A percentile compares a stretch with the other conserved stretches of the same genome.
These are phyloP conservation scores for Dendrobium officinale DNA, from an alignment of 106 monocot genomes.

Conservation along the genomic window DNA sequence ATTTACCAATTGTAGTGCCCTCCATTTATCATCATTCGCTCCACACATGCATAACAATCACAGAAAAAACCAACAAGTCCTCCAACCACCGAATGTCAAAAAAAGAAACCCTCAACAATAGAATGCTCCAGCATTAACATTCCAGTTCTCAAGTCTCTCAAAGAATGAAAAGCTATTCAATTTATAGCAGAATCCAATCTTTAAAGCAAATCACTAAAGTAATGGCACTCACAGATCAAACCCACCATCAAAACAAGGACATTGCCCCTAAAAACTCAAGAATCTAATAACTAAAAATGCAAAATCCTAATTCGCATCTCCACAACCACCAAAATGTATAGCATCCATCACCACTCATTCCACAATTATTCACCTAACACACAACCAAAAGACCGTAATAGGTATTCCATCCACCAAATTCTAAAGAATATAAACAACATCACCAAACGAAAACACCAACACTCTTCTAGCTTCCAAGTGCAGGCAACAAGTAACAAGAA, in stretches of 20 bases:
- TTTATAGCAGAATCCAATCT: not conserved
- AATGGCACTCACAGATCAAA: not conserved
- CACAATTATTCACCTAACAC: not conserved
- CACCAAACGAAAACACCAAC: not conserved
- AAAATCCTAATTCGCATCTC: not conserved
- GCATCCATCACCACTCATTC: not conserved
- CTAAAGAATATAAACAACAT: not conserved
- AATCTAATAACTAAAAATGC: not conserved
- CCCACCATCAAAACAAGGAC: not conserved
- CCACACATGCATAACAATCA: not conserved
- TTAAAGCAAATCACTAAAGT: not conserved
- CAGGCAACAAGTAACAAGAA: not conserved
- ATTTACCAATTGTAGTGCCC: not conserved
- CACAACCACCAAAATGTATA: not conserved
- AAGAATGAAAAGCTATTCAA: not conserved
- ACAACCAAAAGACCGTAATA: not conserved
- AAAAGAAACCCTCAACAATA: not conserved
- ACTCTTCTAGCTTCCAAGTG: not conserved
- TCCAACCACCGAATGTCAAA: not conserved
- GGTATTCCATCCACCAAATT: not conserved
- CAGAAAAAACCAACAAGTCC: not conserved
- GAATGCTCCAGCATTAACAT: not conserved
- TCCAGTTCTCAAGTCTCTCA: not conserved
- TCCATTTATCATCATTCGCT: not conserved
- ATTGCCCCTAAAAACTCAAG: not conserved